Conservation (phyloP, 768 basidiomycete genomes). For the Hemileccinum rubropunctum region DNA sequence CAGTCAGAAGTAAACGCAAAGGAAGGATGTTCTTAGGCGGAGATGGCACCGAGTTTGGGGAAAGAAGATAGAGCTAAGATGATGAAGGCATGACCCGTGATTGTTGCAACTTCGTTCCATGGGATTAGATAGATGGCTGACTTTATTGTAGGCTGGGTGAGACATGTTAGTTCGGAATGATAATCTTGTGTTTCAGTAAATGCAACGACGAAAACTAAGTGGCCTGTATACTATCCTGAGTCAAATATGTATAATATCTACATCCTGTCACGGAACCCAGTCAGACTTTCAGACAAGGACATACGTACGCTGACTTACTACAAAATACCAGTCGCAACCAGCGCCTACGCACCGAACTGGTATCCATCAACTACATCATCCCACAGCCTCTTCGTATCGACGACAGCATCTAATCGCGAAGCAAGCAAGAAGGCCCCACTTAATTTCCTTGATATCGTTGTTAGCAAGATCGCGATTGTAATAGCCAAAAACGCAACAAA, state of each 20-base stretch:
- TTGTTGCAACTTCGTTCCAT: not conserved
- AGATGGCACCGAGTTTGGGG: conserved; percentile 12
- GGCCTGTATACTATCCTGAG: too few relatives aligned
- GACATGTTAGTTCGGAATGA: not conserved
- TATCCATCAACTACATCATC: conserved; percentile 51
- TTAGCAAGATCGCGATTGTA: not conserved
- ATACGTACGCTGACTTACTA: conserved; percentile 1
- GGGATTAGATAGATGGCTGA: not conserved
- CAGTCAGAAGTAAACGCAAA: conserved; percentile 22
- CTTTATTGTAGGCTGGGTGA: not conserved
- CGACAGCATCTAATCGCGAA: conserved; percentile 65
- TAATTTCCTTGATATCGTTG: conserved; percentile 50
- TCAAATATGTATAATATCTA: not conserved
- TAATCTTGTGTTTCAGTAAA: not conserved
- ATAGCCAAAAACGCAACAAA: conserved; percentile 9
- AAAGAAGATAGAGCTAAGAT: conserved; percentile 1
- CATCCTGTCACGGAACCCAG: not conserved
- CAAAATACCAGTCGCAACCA: not conserved
- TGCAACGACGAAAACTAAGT: too few relatives aligned
- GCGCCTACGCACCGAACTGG: conserved; percentile 9
- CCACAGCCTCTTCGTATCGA: conserved; percentile 78
- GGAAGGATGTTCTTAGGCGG: conserved; percentile 21
- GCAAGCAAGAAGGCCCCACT: conserved; percentile 82
- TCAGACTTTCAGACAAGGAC: not conserved
- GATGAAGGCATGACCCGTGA: too few relatives aligned